Evolutionary conservation across 768 basidiomycete species (phyloP), one percentile per base, ranked within the genome.

Genomic region (Mycena belliarum): DNA sequence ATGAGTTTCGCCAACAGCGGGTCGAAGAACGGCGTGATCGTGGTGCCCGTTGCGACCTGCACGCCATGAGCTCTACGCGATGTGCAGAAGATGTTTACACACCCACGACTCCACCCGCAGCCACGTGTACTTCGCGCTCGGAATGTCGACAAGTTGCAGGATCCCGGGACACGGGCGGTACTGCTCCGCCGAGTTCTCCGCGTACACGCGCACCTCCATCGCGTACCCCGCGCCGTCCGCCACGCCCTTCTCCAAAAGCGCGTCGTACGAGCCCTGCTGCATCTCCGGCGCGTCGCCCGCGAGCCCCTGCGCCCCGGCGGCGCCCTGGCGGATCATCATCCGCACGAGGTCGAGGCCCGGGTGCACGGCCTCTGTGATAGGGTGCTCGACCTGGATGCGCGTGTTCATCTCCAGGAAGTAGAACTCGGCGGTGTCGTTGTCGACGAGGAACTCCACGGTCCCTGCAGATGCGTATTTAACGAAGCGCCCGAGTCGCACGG

Each of bases 331-430:
- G 21, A 88, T 78, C 86, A 88, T 88, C 43, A 89, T 70, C 52
- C 80, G 76, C 15, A 89, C 82, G 14, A 89, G 72, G 61, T 89
- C 87, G 37, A 88, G 75, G 6, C 79, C 76, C 9, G 79, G 76
- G 63, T 84, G 75, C 8, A 77, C 71, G 20, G 72, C 74, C 68
- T 88, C 86, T 0, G 86, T 88, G 29, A 89, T 76, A 1, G 84
- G 76, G 58, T 90, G 87, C 68, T 89, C 87, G 18, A 89, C 86
- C 77, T 86, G 85, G 43, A 87, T 79, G 10, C 86, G 77, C 0
- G 85, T 84, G 59, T 90, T 89, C 82, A 89, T 84, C 68, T 90
- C 87, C 14, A 90, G 74, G 58, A 89, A 90, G 72, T 77, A 88
- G 70, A 86, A 87, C 1, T 74, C 64, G 0, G 75, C 79, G 1